Evolutionary conservation across 441 rosid species (phyloP).

Genomic region (Pelargonium exstipulatum): DNA sequence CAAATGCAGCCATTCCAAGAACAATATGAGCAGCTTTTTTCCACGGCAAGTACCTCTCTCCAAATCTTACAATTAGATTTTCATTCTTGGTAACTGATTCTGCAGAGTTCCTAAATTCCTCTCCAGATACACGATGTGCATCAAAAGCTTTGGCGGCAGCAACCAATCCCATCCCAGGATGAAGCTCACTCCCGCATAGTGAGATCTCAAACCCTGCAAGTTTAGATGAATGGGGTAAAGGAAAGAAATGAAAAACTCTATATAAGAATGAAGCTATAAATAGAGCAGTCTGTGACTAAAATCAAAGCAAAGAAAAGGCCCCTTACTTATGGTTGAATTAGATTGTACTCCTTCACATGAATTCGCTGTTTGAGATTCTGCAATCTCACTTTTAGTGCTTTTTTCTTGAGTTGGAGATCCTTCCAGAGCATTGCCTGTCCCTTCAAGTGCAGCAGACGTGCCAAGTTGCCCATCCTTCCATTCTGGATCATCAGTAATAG

Average conservation of each 20-base stretch:
- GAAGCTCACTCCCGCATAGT: constrained; percentile 68
- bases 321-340: constrained; percentile 37
- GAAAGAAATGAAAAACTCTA: constrained; percentile 7
- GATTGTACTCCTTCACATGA: constrained; percentile 26
- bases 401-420: constrained; percentile 25
- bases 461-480: constrained; percentile 29
- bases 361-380: constrained; percentile 30
- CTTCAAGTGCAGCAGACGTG: constrained; percentile 31
- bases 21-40: constrained; percentile 68
- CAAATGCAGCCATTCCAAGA: constrained; percentile 62
- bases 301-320: constrained; percentile 11
- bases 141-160: constrained; percentile 69
- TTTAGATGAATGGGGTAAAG: constrained; percentile 20
- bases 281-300: neutral
- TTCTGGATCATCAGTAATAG: constrained; percentile 29
- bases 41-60: constrained; percentile 58
- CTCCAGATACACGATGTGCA: constrained; percentile 45
- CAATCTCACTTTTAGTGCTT: constrained; percentile 23
- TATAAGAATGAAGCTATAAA: neutral
- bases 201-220: constrained; percentile 71
- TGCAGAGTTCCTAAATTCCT: constrained; percentile 50
- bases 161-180: constrained; percentile 55
- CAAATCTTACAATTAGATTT: constrained; percentile 51
- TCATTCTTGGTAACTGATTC: constrained; percentile 50
- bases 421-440: constrained; percentile 20